These are phyloP conservation scores for Avena atlantica DNA, from an alignment of 176 grass and related monocot genomes.

Conservation along the genomic window DNA sequence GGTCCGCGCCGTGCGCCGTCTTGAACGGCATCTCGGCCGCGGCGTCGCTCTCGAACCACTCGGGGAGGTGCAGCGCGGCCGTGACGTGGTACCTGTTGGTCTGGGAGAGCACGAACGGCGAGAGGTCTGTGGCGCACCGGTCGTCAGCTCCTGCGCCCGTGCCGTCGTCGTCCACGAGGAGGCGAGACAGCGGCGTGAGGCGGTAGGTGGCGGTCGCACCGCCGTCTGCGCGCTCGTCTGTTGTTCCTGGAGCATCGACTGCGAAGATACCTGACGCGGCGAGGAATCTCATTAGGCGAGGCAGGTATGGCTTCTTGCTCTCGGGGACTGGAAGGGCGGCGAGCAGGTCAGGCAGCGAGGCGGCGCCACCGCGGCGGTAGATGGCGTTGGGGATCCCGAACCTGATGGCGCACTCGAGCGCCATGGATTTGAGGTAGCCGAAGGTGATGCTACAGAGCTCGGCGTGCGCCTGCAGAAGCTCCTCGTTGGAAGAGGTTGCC, in stretches of 20 bases:
- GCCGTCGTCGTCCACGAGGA: constrained; percentile 31
- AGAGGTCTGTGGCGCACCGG: neutral
- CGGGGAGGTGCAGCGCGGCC: neutral
- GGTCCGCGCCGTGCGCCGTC: neutral
- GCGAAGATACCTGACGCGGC: constrained; percentile 20
- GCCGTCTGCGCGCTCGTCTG: neutral
- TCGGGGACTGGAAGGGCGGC: neutral
- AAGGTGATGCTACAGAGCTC: constrained; percentile 42
- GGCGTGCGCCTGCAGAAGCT: constrained; percentile 39
- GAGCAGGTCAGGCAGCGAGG: constrained; percentile 32
- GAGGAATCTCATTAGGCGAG: constrained; percentile 55
- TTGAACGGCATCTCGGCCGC: constrained; percentile 20
- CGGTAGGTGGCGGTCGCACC: neutral
- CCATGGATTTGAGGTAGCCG: constrained; percentile 44
- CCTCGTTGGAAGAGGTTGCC: neutral
- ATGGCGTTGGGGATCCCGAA: constrained; percentile 55
- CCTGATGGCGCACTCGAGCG: constrained; percentile 47
- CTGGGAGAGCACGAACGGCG: constrained; percentile 18
- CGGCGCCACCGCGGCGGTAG: constrained; percentile 1
- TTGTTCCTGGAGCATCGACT: neutral
- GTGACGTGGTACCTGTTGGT: neutral
- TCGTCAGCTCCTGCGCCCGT: neutral
- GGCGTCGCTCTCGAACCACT: constrained; percentile 42
- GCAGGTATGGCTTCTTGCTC: constrained; percentile 7
- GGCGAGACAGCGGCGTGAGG: constrained; percentile 47